Base-by-base conservation (phyloP, 768 basidiomycete species). In the Phallus indusiatus region DNA sequence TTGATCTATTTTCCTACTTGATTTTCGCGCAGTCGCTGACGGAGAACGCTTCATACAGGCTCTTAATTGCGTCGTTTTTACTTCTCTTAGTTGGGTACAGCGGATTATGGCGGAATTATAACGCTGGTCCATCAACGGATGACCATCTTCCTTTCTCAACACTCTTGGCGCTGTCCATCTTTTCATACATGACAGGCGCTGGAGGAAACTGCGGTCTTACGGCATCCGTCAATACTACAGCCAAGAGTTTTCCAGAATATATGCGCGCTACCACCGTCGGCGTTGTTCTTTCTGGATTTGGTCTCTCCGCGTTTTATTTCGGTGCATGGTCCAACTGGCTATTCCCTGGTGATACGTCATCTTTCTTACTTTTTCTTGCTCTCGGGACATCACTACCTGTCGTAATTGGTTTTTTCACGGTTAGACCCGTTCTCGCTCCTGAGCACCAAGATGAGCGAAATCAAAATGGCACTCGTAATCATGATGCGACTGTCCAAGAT, bases 241-340 rank as follows among this genome's bases (percentile, higher is more conserved):
- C 93, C 0, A 93, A 88, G 64, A 82, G 83, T 18, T 94, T 93
- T 64, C 83, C 88, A 0, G 84, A 90, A 61, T 72, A 72, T 48
- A 76, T 80, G 86, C 78, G 91, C 18, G 91, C 85, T 11, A 83
- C 83, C 0, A 80, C 83, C 9, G 90, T 87, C 0, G 86, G 86
- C 1, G 68, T 91, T 9, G 91, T 94, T 35, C 71, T 93, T 18
- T 90, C 90, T 0, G 93, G 90, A 34, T 93, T 90, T 62, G 93
- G 94, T 0, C 81, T 97, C 16, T 93, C 90, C 0, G 94, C 94
- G 0, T 95, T 95, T 75, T 76, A 89, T 62, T 96, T 94, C 72
- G 88, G 90, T 12, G 78, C 83, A 0, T 72, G 94, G 37, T 83
- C 90, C 0, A 84, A 86, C 58, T 66, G 80, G 0, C 68, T 85